Conservation (phyloP, 129 eudicot species). For the Saposhnikovia divaricata region DNA sequence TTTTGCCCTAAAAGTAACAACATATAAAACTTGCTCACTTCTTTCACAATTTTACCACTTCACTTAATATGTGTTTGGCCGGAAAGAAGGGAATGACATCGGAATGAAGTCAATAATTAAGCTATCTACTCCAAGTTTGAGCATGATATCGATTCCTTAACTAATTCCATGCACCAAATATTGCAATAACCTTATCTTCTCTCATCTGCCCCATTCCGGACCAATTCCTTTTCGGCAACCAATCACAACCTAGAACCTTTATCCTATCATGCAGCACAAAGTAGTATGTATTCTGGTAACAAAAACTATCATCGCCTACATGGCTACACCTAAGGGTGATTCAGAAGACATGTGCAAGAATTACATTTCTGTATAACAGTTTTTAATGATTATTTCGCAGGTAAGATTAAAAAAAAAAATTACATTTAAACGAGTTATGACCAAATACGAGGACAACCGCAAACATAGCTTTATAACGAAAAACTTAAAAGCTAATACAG, state of each 20-base stretch:
- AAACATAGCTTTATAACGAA: neutral
- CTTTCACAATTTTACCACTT: neutral
- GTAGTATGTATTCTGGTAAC: neutral
- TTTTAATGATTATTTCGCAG: neutral
- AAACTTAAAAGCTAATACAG: neutral
- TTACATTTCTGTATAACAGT: neutral
- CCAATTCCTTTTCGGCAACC: neutral
- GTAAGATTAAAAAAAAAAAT: neutral
- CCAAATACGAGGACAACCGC: neutral
- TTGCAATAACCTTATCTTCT: neutral
- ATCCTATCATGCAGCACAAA: neutral
- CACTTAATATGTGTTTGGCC: neutral
- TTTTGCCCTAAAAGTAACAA: neutral
- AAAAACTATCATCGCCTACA: neutral
- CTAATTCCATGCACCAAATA: neutral
- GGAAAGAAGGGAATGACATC: neutral
- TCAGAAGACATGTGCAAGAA: neutral
- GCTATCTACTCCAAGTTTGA: neutral
- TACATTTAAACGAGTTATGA: neutral
- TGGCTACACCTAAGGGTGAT: neutral
- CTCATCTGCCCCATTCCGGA: neutral
- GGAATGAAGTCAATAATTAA: neutral
- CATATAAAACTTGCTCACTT: neutral
- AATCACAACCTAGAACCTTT: neutral
- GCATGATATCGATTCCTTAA: neutral